phyloP scores from a whole-genome alignment of 2,329 filamentous ascomycete species.

The Phyllosticta citrichinensis region DNA sequence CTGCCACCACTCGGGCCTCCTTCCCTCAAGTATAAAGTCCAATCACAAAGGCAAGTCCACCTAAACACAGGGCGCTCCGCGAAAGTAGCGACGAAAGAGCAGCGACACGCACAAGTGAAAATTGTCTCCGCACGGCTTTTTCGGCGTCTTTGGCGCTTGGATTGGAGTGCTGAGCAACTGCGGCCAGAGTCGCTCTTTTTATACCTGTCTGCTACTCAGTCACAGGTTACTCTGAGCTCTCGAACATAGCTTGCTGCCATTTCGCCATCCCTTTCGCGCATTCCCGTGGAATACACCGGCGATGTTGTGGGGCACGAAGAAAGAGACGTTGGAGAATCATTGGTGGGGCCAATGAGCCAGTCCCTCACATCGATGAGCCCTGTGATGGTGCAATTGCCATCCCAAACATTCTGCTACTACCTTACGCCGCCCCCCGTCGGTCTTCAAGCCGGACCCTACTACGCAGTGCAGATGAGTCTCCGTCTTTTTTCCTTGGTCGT shows the following conservation, averaged over 20 bases:
- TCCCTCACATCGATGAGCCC: background rate
- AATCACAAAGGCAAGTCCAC: too few species aligned
- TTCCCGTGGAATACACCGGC: background rate
- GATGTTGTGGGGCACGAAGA: background rate
- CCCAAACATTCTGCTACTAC: background rate
- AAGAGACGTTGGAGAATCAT: background rate
- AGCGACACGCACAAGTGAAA: too few species aligned
- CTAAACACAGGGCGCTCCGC: too few species aligned
- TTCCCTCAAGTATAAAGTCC: too few species aligned
- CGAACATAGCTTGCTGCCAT: background rate
- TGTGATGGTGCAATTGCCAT: background rate
- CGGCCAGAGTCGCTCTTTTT: too few species aligned
- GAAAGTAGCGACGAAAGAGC: too few species aligned
- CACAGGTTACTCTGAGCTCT: background rate
- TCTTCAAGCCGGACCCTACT: background rate
- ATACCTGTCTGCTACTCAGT: too few species aligned
- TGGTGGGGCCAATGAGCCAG: background rate
- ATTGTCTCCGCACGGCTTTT: too few species aligned
- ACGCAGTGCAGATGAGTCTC: background rate
- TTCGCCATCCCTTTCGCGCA: background rate
- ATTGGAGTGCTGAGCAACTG: too few species aligned
- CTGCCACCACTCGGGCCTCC: too few species aligned
- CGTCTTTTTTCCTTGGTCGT: background rate
- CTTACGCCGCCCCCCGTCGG: background rate
- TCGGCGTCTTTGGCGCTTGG: too few species aligned